Evolutionary conservation across 2,329 filamentous ascomycete genomes (phyloP).

Genomic region (Penicillium nordicum): DNA sequence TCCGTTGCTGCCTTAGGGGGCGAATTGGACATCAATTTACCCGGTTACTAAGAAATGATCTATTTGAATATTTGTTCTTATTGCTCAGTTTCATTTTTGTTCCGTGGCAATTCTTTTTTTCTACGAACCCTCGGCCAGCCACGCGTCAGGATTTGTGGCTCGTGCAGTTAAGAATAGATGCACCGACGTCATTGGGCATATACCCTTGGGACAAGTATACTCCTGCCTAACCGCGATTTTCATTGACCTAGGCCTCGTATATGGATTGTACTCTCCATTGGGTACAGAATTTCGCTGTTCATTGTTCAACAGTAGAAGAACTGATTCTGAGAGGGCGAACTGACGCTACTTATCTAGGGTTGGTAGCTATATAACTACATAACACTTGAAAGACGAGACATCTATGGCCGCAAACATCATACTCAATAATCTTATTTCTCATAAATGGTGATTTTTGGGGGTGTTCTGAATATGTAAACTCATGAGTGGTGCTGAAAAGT

Average conservation of each 20-base stretch:
- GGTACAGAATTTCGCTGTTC: background rate
- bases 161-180: slow-evolving; percentile 22
- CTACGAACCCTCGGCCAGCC: background rate
- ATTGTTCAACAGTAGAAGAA: background rate
- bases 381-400: too few relatives aligned
- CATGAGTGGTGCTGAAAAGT: too few relatives aligned
- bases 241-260: background rate
- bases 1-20: slow-evolving; percentile 21
- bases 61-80: background rate
- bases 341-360: too few relatives aligned
- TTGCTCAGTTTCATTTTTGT: background rate
- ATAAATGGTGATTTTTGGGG: too few relatives aligned
- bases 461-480: too few relatives aligned
- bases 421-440: too few relatives aligned
- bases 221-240: slow-evolving; percentile 1
- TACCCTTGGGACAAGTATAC: background rate
- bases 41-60: background rate
- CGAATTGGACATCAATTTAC: slow-evolving; percentile 6
- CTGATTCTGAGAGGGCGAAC: too few relatives aligned
- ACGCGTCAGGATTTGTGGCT: slow-evolving; percentile 20
- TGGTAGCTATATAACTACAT: too few relatives aligned
- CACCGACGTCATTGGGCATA: slow-evolving; percentile 28
- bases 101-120: background rate
- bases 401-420: too few relatives aligned
- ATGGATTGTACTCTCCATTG: background rate